Evolutionary conservation across 345 rosid species (phyloP).

Genomic region (Physaria fendleri): DNA sequence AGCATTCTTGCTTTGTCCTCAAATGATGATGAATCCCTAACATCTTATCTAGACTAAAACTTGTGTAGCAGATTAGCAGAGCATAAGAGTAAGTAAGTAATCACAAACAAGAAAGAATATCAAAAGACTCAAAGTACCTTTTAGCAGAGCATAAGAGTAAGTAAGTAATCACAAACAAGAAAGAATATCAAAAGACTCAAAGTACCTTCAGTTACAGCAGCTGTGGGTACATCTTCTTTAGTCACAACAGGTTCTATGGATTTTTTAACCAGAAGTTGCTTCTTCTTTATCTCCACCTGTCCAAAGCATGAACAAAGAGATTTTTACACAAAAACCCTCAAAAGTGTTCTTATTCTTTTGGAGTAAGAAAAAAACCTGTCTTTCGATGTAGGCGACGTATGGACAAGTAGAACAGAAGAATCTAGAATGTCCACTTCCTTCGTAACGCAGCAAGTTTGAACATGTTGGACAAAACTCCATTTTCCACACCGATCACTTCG

Average conservation of each 20-base stretch:
- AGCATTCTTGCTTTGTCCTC: too few species aligned
- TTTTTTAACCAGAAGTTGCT: conserved; percentile 27
- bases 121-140: too few species aligned
- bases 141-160: too few species aligned
- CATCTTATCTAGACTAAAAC: too few species aligned
- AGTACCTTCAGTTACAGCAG: conserved; percentile 26
- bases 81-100: too few species aligned
- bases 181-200: not conserved
- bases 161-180: too few species aligned
- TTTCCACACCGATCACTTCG: not conserved
- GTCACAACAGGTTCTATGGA: conserved; percentile 15
- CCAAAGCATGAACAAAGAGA: not conserved
- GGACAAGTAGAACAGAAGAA: conserved; percentile 31
- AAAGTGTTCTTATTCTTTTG: not conserved
- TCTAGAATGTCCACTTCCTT: not conserved
- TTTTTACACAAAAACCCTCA: not conserved
- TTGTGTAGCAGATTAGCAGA: too few species aligned
- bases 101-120: too few species aligned
- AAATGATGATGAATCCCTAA: too few species aligned
- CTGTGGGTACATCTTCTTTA: conserved; percentile 22
- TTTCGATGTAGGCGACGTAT: conserved; percentile 18
- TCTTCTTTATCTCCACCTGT: conserved; percentile 32
- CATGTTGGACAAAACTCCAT: conserved; percentile 33
- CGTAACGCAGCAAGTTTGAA: conserved; percentile 29
- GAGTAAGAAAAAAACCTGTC: not conserved